Evolutionary conservation across 495 filamentous ascomycete genomes (phyloP).

Genomic region (Annulohypoxylon nitens): DNA sequence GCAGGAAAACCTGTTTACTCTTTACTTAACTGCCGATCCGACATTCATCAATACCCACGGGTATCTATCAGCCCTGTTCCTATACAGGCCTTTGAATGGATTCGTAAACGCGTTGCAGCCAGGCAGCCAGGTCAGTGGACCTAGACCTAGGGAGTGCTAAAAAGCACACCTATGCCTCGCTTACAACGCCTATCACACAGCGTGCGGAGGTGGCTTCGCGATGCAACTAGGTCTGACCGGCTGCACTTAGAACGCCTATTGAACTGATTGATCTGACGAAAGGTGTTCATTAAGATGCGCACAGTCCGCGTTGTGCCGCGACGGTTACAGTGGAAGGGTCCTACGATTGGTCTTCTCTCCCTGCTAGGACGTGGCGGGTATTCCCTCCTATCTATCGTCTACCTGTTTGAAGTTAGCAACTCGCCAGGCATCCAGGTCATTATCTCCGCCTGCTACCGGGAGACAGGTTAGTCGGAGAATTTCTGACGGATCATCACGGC

Average conservation of each 20-base stretch:
- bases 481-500: conserved; percentile 35
- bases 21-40: background rate
- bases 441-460: conserved; percentile 32
- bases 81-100: background rate
- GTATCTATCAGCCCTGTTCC: conserved; percentile 1
- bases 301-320: conserved; percentile 16
- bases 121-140: background rate
- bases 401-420: conserved; percentile 5
- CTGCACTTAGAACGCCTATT: background rate
- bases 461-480: conserved; percentile 36
- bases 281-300: conserved; percentile 5
- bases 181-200: conserved; percentile 1
- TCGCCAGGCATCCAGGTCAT: conserved; percentile 10
- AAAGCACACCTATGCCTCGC: background rate
- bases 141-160: background rate
- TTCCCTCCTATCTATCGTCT: conserved; percentile 2
- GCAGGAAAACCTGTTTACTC: background rate
- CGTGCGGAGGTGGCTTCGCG: conserved; percentile 8
- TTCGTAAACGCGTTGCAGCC: conserved; percentile 2
- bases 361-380: conserved; percentile 24
- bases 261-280: background rate
- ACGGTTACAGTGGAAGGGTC: conserved; percentile 32
- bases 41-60: too few relatives aligned
- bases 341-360: conserved; percentile 6
- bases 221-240: conserved; percentile 21